These are phyloP conservation scores for Lactifluus hygrophoroides DNA, from an alignment of 768 basidiomycete genomes.

Conservation along the genomic window DNA sequence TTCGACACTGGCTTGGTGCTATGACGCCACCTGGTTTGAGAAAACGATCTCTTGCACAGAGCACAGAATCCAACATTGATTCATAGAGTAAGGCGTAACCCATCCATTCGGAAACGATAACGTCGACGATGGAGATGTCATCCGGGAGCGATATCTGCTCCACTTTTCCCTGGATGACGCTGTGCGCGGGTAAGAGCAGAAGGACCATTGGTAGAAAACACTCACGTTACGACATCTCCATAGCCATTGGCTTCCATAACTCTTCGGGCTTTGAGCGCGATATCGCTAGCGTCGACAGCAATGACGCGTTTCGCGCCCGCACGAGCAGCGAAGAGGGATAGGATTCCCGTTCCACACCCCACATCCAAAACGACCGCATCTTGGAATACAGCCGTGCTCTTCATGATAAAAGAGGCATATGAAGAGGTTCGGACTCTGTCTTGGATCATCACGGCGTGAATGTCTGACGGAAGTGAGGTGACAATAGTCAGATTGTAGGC, in stretches of 20 bases:
- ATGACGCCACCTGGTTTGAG: slow-evolving; percentile 70
- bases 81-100: slow-evolving; percentile 88
- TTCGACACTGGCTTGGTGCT: slow-evolving; percentile 84
- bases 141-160: slow-evolving; percentile 80
- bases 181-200: slow-evolving; percentile 23
- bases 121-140: slow-evolving; percentile 68
- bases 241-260: slow-evolving; percentile 45
- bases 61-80: slow-evolving; percentile 94
- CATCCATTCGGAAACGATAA: slow-evolving; percentile 99
- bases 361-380: slow-evolving; percentile 89
- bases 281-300: slow-evolving; percentile 84
- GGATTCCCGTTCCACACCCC: slow-evolving; percentile 91
- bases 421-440: slow-evolving; percentile 91
- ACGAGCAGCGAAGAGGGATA: slow-evolving; percentile 83
- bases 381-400: slow-evolving; percentile 71
- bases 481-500: neutral
- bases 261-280: slow-evolving; percentile 40
- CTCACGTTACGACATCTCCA: slow-evolving; percentile 58
- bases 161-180: slow-evolving; percentile 83
- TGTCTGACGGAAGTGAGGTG: slow-evolving; percentile 46
- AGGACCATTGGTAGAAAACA: neutral
- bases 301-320: slow-evolving; percentile 87
- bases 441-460: slow-evolving; percentile 94
- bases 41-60: slow-evolving; percentile 82
- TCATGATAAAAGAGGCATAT: slow-evolving; percentile 86